Evolutionary conservation across 306 rosid species (phyloP), one percentile per base, ranked within the genome.

Genomic region (Cotoneaster glaucophyllus): DNA sequence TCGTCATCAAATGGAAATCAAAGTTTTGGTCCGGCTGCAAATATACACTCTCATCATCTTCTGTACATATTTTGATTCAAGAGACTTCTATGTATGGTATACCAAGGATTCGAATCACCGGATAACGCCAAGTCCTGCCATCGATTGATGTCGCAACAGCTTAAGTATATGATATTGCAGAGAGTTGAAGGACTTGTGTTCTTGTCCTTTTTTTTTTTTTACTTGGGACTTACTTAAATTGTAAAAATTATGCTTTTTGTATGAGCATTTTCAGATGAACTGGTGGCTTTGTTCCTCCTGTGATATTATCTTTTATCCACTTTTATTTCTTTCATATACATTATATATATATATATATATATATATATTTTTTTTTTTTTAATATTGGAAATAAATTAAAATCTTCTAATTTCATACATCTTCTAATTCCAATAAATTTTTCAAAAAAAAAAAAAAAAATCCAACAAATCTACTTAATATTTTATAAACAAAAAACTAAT

Each of bases 21-120:
- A 69, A 73, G 64, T 80, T 83, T 83, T 69, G 79, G 74, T 68
- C 34, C 71, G 56, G 26, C 63, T 26, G 29, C 67, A 45, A 4
- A 48, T 48, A 48, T 48, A 48, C 53, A 48, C 54, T 14, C 54
- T 15, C 53, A 48, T 48, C 71, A 3, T 45, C 57, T 32, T 84
- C 17, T 77, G 83, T 86, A 84, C 75, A 79, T 81, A 76, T 50
- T 50, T 50, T 48, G 66, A n/a, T 62, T 85, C 34, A 73, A 50
- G 54, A 71, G 54, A 37, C 0, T 43, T 62, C 32, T 79, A 64
- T 75, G 61, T 64, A 74, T 32, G 67, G 64, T 69, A 43, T 18
- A 59, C 21, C 59, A 59, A 70, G 59, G 41, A 56, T 76, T 69
- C 15, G 78, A 75, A 64, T 64, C 22, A 71, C 69, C 58, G 50